A percentile compares a stretch with the other conserved stretches of the same genome.
Evolutionary conservation across 768 basidiomycete species (phyloP).

Genomic region (Leucocoprinus sp.): DNA sequence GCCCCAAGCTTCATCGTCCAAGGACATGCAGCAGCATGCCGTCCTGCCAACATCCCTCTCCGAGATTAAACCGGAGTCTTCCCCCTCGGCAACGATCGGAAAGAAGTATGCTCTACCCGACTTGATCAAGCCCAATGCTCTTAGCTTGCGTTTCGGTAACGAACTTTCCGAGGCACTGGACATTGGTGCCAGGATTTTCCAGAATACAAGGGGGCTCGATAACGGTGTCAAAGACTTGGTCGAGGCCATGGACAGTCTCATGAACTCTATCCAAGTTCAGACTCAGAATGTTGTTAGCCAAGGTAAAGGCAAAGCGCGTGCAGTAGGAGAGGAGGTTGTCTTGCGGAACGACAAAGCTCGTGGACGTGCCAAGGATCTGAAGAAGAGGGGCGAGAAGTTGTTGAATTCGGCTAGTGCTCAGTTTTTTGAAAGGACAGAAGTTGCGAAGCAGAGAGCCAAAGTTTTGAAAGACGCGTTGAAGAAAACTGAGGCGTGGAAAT

Average conservation of each 20-base stretch:
- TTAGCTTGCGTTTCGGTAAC: constrained; percentile 34
- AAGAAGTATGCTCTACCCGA: constrained; percentile 12
- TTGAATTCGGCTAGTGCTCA: constrained; percentile 34
- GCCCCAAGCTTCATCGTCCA: constrained; percentile 16
- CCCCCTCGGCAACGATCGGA: constrained; percentile 10
- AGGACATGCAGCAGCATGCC: constrained; percentile 19
- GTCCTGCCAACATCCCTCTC: constrained; percentile 16
- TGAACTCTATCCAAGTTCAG: constrained; percentile 42
- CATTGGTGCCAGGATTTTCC: constrained; percentile 34
- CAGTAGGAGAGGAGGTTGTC: constrained; percentile 35
- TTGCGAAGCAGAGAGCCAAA: constrained; percentile 35
- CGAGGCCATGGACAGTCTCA: constrained; percentile 51
- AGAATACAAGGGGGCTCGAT: constrained; percentile 31
- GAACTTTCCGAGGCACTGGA: constrained; percentile 44
- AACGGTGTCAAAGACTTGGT: constrained; percentile 47
- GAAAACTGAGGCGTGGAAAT: constrained; percentile 18
- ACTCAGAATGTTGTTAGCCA: constrained; percentile 36
- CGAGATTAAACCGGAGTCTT: constrained; percentile 21
- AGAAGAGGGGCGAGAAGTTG: constrained; percentile 38
- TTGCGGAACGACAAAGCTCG: constrained; percentile 44
- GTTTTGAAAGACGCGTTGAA: constrained; percentile 30
- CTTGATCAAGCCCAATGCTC: constrained; percentile 19
- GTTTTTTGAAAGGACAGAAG: constrained; percentile 31
- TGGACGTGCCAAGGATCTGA: constrained; percentile 44
- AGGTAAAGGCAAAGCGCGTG: constrained; percentile 39